Evolutionary conservation across 257 asterid genomes (phyloP), one percentile per base, ranked within the genome.

Genomic region (Solanum clarkiae): DNA sequence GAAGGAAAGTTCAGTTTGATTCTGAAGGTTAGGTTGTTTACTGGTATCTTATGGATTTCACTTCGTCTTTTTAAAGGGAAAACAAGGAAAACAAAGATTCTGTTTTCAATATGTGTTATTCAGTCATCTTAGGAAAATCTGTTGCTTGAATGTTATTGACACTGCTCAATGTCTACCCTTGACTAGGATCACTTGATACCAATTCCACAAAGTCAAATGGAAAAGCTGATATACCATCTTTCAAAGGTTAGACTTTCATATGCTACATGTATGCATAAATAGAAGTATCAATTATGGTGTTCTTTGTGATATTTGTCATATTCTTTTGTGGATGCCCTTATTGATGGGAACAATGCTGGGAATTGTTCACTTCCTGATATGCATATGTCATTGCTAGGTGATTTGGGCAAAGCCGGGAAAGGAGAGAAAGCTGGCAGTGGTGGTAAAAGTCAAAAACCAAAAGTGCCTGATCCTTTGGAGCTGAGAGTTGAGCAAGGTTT

Each of bases 1-100:
- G 95, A 82, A 94, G 91, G 88, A 90, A 86, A 86, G 98, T 94
- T 86, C 94, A 90, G 89, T 93, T 94, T 84, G 93, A 87, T 82
- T 86, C 89, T 51, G 94, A 91, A 91, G 98, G 96, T 91, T 86
- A 74, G 85, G 55, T 82, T 65, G 81, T 49, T 81, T 9, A 40
- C 77, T 83, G 53, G 49, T 71, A 11, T 20, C 29, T 7, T 42
- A 12, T 65, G 83, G 29, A 32, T 56, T 68, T 74, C 45, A 74
- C 66, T 26, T n/a, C 80, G 60, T 36, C 45, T 22, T 32, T 83
- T 20, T 17, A 18, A 62, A 54, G 13, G 1, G 11, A 13, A 24
- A 8, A 8, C 5, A 8, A 26, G 74, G 26, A 45, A 82, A 63
- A 44, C 12, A 75, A 10, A 24, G 22, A 47, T 75, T 22, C 49